Base-by-base conservation (phyloP, 441 rosid genomes). In the Populus hybrid region DNA sequence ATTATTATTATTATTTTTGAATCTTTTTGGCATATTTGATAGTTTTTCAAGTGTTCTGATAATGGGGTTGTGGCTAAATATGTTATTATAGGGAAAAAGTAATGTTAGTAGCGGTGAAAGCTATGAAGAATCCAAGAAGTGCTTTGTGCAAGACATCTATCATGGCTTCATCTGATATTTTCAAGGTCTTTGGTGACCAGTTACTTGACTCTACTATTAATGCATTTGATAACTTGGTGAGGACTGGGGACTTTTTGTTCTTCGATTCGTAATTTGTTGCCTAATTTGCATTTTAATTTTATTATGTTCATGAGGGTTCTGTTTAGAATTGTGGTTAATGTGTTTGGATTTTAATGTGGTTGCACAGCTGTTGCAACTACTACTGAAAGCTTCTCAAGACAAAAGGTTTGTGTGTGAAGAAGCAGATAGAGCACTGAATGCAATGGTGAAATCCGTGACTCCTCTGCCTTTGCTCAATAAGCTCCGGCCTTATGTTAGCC, bases 51-150 rank as follows among this genome's bases (percentile, higher is more conserved):
- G 61, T 54, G 61, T 35, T 35, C 18, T 69, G 18, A 8, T 5
- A 11, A 6, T n/a, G 34, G 8, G 5, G 10, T 35, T 24, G 6
- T 21, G 46, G n/a, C n/a, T 54, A 18, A 38, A 38, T 68, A 54
- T 77, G 72, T 50, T 78, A 50, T 6, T 79, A 64, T 75, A 93
- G 99, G 80, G 97, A 92, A 67, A 93, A 89, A 76, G 85, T 93
- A 36, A 73, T 93, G 73, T 38, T 70, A 30, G 97, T 93, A 72
- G 73, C 89, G 82, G 89, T 91, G 35, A 95, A 91, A 82, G 86
- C 95, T 18, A 94, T 91, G 91, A 95, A 95, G 90, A 95, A 91
- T 67, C 97, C 98, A 0, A 90, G 99, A 87, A 96, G 98, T 81
- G 97, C 97, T 38, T 80, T 95, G 78, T 89, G 94, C 84, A 94